Evolutionary conservation across 139 green algal species (phyloP).

Genomic region (Picochlorum sp.): DNA sequence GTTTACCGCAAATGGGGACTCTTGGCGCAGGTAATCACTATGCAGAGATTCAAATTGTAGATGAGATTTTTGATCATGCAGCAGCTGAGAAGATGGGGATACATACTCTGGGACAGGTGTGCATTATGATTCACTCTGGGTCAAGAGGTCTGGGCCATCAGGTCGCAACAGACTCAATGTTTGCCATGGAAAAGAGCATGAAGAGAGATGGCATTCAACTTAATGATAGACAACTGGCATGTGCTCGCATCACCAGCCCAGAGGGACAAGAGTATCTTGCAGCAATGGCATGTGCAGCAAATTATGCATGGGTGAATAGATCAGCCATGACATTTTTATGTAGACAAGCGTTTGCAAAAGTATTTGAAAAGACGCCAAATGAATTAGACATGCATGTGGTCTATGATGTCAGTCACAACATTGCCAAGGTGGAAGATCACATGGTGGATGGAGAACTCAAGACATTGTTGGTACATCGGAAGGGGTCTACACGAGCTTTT

Average conservation of each 20-base stretch:
- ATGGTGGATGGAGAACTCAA: constrained; percentile 63
- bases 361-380: constrained; percentile 63
- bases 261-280: constrained; percentile 81
- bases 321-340: constrained; percentile 77
- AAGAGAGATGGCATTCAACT: constrained; percentile 56
- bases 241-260: constrained; percentile 58
- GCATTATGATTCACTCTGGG: constrained; percentile 83
- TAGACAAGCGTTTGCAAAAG: constrained; percentile 72
- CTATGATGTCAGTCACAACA: constrained; percentile 89
- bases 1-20: constrained; percentile 86
- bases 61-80: constrained; percentile 77
- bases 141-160: constrained; percentile 78
- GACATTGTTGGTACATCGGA: constrained; percentile 81
- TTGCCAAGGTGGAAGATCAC: constrained; percentile 88
- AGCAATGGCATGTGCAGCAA: constrained; percentile 82
- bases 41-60: constrained; percentile 81
- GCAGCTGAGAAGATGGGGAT: constrained; percentile 76
- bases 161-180: constrained; percentile 80
- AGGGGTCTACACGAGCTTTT: constrained; percentile 81
- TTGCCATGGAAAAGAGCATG: constrained; percentile 80
- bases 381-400: constrained; percentile 90
- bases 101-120: constrained; percentile 54
- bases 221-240: constrained; percentile 85
- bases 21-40: constrained; percentile 90
- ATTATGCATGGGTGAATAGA: constrained; percentile 90